Evolutionary conservation across 2,329 filamentous ascomycete species (phyloP), one percentile per base, ranked within the genome.

Genomic region (Pseudogymnoascus pannorum): DNA sequence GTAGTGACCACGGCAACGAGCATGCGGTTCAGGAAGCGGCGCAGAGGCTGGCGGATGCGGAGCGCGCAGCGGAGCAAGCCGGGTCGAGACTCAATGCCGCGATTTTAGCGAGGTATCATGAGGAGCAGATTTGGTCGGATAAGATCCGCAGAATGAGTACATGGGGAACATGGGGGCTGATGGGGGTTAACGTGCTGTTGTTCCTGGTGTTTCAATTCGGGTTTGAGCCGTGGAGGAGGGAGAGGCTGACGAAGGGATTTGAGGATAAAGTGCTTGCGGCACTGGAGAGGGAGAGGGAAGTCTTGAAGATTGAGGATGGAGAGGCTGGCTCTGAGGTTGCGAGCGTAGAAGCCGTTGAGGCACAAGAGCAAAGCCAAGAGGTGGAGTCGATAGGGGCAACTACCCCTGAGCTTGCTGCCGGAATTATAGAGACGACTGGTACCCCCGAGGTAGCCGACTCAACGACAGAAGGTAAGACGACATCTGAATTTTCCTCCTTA

Each of bases 121-220:
- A 99, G 76, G 94, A 99, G 78, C 94, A 99, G 77, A 95, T 99
- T 61, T 99, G 94, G 94, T 96, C 91, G 71, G 94, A 99, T 73
- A 93, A 96, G 68, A 99, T 99, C 72, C 83, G 94, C 35, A 82
- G 94, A 66, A 96, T 96, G 80, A 94, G 89, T 73, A 99, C 94
- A 0, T 99, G 94, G 94, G 93, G 95, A 35, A 99, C 94, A 0
- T 97, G 95, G 86, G 94, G 93, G 0, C 78, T 99, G 64, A 99
- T 99, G 94, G 93, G 93, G 22, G 84, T 97, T 70, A 99, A 99
- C 72, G 89, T 97, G 31, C 73, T 97, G 64, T 76, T 99, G 54
- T 91, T 99, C 71, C 75, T 99, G 60, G 81, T 92, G 16, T 86
- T 95, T 68, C 87, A 97, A 75, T 87, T 96, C 68, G 85, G 94